Percentiles rank a stretch among this genome's conserved stretches.
These are phyloP conservation scores for Suhomyces ambrosiae DNA, from an alignment of 1,139 yeast species.

Conservation along the genomic window DNA sequence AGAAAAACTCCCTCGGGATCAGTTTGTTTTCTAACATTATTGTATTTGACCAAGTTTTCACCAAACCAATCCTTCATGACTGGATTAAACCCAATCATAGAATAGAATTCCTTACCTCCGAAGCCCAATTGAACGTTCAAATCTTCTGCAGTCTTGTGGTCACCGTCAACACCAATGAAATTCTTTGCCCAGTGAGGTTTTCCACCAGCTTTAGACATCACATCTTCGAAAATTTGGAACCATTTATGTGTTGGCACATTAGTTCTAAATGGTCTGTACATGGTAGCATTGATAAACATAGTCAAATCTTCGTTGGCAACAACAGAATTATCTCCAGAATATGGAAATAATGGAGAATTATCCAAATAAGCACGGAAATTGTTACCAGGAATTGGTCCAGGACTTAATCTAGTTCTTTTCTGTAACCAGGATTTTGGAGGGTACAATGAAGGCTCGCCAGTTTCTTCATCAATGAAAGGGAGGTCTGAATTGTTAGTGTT, in stretches of 20 bases:
- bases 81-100: constrained; percentile 78
- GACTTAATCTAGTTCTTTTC: constrained; percentile 36
- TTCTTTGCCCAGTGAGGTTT: constrained; percentile 99
- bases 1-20: constrained; percentile 86
- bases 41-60: constrained; percentile 60
- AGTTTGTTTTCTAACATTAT: constrained; percentile 59
- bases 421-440: constrained; percentile 47
- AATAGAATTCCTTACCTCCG: constrained; percentile 59
- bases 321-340: constrained; percentile 47
- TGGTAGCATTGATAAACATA: constrained; percentile 87
- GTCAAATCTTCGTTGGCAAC: constrained; percentile 81
- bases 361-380: constrained; percentile 79
- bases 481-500: constrained; percentile 64
- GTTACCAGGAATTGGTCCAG: constrained; percentile 86
- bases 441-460: constrained; percentile 49
- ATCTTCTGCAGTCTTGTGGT: constrained; percentile 40
- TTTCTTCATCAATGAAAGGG: constrained; percentile 43
- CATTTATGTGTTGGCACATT: constrained; percentile 77
- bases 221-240: constrained; percentile 81
- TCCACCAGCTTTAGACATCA: constrained; percentile 78
- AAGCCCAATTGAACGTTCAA: constrained; percentile 39
- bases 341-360: constrained; percentile 67
- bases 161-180: constrained; percentile 67
- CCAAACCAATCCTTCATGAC: constrained; percentile 82
- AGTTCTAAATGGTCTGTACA: constrained; percentile 87